Percentiles rank a stretch among this genome's conserved stretches.
Conservation (phyloP, 2,329 filamentous ascomycete species). For the Sporothrix phasma region DNA sequence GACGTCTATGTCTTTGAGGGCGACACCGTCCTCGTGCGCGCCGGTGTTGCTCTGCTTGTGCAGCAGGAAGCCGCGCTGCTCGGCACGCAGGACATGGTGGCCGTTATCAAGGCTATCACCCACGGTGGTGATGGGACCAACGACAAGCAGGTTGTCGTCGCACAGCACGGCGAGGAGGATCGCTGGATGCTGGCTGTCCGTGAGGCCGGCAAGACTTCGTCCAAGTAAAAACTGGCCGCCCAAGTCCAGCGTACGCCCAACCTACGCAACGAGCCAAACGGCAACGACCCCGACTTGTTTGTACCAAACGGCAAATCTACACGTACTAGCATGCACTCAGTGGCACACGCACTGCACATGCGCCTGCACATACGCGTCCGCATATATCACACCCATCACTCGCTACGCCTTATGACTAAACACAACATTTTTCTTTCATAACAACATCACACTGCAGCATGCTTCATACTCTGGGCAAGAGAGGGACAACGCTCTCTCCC, state of each 20-base stretch:
- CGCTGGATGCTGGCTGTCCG: slow-evolving; percentile 34
- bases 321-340: too few relatives aligned
- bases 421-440: background rate
- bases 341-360: background rate
- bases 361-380: background rate
- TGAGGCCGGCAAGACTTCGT: slow-evolving; percentile 29
- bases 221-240: background rate
- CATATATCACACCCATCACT: background rate
- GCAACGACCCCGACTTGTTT: background rate
- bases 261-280: background rate
- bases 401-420: slow-evolving; percentile 8
- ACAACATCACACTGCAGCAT: background rate
- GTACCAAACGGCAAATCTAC: background rate
- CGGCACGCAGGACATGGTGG: slow-evolving; percentile 34
- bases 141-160: slow-evolving; percentile 28
- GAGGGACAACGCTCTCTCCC: background rate
- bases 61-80: slow-evolving; percentile 43
- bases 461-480: background rate
- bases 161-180: slow-evolving; percentile 39
- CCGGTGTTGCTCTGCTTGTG: slow-evolving; percentile 57
- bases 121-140: slow-evolving; percentile 16
- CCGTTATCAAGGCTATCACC: slow-evolving; percentile 33
- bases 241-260: background rate
- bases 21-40: slow-evolving; percentile 59
- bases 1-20: slow-evolving; percentile 78